Conservation (phyloP, 345 rosid species). For the Melaleuca quinquenervia region DNA sequence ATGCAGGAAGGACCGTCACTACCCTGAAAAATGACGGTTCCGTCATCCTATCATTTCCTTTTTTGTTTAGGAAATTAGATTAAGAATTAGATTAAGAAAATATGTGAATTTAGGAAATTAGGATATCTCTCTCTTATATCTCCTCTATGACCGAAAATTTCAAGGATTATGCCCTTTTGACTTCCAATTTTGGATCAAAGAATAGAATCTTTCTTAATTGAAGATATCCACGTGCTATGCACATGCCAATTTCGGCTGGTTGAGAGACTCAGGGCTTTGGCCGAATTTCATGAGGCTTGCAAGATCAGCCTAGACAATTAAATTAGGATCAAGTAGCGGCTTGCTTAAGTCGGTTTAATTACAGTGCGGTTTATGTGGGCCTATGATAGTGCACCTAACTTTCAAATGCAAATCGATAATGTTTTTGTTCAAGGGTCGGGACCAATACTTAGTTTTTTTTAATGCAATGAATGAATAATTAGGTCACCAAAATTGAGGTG, state of each 20-base stretch:
- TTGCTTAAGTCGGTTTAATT: background rate
- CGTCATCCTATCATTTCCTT: too few relatives aligned
- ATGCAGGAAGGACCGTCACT: too few relatives aligned
- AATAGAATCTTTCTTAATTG: too few relatives aligned
- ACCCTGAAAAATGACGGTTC: too few relatives aligned
- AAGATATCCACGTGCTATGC: background rate
- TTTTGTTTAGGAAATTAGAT: too few relatives aligned
- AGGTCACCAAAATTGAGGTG: background rate
- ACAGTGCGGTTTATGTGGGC: background rate
- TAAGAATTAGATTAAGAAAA: too few relatives aligned
- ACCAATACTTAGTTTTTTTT: rapidly evolving
- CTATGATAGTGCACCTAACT: background rate
- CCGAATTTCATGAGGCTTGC: background rate
- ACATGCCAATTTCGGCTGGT: background rate
- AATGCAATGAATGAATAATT: background rate
- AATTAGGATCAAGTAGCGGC: background rate
- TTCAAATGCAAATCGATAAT: background rate
- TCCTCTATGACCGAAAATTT: too few relatives aligned
- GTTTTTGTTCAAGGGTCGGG: background rate
- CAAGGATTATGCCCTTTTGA: too few relatives aligned
- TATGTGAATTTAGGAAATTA: too few relatives aligned
- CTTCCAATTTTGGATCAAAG: too few relatives aligned
- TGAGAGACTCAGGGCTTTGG: background rate
- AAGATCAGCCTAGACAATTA: background rate
- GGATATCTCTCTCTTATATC: too few relatives aligned